Conservation (phyloP, 1,284 basidiomycete genomes). For the Vanrija sp. region DNA sequence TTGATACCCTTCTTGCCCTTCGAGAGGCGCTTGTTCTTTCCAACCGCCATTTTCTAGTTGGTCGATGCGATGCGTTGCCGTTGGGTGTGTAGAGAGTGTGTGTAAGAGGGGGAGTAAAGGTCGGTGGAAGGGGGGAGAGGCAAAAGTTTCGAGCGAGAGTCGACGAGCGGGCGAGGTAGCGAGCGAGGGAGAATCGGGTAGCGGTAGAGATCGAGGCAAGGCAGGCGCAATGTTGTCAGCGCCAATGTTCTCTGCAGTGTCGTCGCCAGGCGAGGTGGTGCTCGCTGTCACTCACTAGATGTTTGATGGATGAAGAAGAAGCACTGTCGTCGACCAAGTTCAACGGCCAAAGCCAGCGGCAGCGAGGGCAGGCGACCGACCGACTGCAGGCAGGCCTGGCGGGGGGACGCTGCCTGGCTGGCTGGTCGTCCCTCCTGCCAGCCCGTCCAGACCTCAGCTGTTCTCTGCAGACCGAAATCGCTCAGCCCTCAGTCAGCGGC, state of each 20-base stretch:
- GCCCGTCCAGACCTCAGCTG: too few relatives aligned
- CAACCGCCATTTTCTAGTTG: constrained; percentile 71
- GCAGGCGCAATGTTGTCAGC: background rate
- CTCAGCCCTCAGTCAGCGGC: too few relatives aligned
- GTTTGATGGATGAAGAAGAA: background rate
- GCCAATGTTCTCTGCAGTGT: background rate
- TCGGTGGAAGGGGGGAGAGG: background rate
- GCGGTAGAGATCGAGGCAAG: background rate
- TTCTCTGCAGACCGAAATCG: too few relatives aligned
- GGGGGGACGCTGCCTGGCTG: too few relatives aligned
- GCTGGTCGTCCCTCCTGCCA: too few relatives aligned
- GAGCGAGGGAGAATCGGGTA: background rate
- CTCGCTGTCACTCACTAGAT: background rate
- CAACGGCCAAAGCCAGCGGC: background rate
- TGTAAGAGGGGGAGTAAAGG: background rate
- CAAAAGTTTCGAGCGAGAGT: background rate
- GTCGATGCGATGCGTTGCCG: constrained; percentile 1
- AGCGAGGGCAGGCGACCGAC: background rate
- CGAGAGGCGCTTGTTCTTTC: constrained; percentile 98
- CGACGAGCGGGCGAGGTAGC: background rate
- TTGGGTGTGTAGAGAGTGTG: too few relatives aligned
- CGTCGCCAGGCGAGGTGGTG: background rate
- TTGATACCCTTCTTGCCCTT: constrained; percentile 99
- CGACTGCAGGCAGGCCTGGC: too few relatives aligned
- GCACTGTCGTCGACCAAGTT: background rate